phyloP scores from a whole-genome alignment of 441 rosid genomes.

The Adansonia rubrostipa region DNA sequence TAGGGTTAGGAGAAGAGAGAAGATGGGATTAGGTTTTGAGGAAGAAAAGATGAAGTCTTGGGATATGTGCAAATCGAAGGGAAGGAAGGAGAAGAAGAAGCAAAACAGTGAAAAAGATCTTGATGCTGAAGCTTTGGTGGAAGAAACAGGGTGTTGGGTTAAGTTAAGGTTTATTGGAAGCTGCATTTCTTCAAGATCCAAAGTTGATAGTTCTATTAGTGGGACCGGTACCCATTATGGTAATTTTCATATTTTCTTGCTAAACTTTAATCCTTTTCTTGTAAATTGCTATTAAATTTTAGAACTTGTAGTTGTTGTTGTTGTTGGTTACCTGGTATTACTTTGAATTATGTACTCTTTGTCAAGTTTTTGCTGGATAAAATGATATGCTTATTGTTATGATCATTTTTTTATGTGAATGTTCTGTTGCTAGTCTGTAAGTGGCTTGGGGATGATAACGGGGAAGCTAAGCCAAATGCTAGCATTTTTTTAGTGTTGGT shows the following conservation, averaged over 20 bases:
- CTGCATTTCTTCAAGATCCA: conserved; percentile 90
- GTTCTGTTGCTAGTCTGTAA: not conserved
- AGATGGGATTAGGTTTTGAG: conserved; percentile 49
- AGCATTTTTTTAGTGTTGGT: not conserved
- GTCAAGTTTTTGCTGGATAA: conserved; percentile 8
- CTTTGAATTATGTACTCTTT: not conserved
- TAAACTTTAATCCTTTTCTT: conserved; percentile 11
- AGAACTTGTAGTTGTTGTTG: not conserved
- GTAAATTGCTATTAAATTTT: not conserved
- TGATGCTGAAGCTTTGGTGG: conserved; percentile 37
- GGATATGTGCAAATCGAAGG: conserved; percentile 51
- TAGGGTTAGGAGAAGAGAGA: conserved; percentile 40
- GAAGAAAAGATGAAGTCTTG: conserved; percentile 47
- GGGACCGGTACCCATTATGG: conserved; percentile 55
- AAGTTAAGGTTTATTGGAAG: conserved; percentile 72
- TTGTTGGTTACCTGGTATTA: not conserved
- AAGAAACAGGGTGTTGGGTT: conserved; percentile 74
- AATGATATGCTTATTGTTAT: conserved; percentile 1
- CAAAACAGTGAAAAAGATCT: not conserved
- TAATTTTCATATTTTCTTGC: not conserved
- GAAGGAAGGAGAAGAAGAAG: conserved; percentile 47
- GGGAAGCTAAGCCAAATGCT: not conserved
- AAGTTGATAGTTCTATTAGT: conserved; percentile 82
- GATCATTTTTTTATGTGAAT: conserved; percentile 15
- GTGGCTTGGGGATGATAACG: no score